Base-by-base conservation (phyloP, 176 grass and related monocot species). In the Poa pratensis region DNA sequence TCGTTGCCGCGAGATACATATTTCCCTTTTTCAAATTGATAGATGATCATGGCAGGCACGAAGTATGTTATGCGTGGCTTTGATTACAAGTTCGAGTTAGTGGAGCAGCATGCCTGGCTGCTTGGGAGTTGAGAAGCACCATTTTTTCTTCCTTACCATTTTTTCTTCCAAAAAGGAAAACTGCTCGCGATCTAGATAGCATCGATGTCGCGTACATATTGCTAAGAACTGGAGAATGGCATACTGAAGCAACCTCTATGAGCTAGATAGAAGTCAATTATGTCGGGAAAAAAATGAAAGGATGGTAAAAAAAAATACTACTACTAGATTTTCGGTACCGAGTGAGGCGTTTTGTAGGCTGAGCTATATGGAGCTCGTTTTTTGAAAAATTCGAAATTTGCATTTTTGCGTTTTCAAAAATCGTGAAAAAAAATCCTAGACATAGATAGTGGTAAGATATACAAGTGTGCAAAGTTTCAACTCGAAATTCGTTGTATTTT, bases 41-140 rank as follows among this genome's bases (percentile, higher is more conserved):
- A 26, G 55, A 67, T 6, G 57, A 87, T 87, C 79, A 75, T 83
- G 88, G 88, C 79, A 82, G 27, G 78, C 83, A 90, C 83, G 71
- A 71, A 30, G 43, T 55, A 46, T 12, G n/a, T 22, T 39, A 60
- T 23, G 40, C 24, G 51, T 80, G 11, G 60, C 76, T 84, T 79
- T 43, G 84, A 80, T 79, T 87, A 50, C n/a, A 87, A 80, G 74
- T 9, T 48, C 73, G 39, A 76, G 53, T 15, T 26, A 30, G 77
- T 34, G 65, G 68, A 75, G 69, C 50, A 34, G 9, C 62, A 70
- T 83, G 65, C 62, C 15, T 65, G 6, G 7, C 30, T 72, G 83
- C 60, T 78, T 79, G n/a, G n/a, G n/a, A n/a, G n/a, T n/a, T n/a
- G 39, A 39, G 62, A 57, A 61, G 43, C 54, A 52, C 40, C 84